A percentile compares a stretch with the other conserved stretches of the same genome.
Conservation (phyloP, 108 stramenopile genomes). For the Nannochloropsis gaditana region DNA sequence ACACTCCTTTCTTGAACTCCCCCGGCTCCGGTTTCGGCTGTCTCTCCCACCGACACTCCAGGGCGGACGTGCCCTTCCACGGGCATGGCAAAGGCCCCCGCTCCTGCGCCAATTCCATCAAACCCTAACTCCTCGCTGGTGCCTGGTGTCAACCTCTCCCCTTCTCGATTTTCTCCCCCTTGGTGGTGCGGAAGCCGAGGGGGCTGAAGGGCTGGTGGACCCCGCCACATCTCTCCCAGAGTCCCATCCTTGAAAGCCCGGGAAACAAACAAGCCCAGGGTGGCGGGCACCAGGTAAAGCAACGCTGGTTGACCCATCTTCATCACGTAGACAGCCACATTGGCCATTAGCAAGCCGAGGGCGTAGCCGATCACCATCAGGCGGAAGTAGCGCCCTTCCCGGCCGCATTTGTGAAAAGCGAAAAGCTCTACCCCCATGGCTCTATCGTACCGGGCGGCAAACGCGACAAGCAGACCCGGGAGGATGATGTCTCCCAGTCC, state of each 20-base stretch:
- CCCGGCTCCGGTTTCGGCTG: too few relatives aligned
- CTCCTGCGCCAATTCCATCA: background rate
- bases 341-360: constrained; percentile 74
- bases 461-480: constrained; percentile 70
- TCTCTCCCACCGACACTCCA: background rate
- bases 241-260: constrained; percentile 54
- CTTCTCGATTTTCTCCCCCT: background rate
- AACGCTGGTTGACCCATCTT: constrained; percentile 80
- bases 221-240: constrained; percentile 36
- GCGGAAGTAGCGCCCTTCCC: constrained; percentile 60
- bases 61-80: background rate
- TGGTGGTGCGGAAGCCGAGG: background rate
- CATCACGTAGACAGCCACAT: constrained; percentile 74
- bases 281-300: constrained; percentile 80
- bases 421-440: constrained; percentile 23
- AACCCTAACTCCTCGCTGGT: background rate
- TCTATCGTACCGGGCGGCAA: constrained; percentile 66
- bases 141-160: too few relatives aligned
- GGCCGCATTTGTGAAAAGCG: background rate
- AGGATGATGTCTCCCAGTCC: constrained; percentile 87
- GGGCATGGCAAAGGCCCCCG: background rate
- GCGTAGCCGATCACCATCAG: constrained; percentile 73
- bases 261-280: constrained; percentile 68
- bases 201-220: constrained; percentile 33
- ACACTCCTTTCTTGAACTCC: background rate